Conservation (phyloP, 2,329 filamentous ascomycete species). For the Xylariales sp. region DNA sequence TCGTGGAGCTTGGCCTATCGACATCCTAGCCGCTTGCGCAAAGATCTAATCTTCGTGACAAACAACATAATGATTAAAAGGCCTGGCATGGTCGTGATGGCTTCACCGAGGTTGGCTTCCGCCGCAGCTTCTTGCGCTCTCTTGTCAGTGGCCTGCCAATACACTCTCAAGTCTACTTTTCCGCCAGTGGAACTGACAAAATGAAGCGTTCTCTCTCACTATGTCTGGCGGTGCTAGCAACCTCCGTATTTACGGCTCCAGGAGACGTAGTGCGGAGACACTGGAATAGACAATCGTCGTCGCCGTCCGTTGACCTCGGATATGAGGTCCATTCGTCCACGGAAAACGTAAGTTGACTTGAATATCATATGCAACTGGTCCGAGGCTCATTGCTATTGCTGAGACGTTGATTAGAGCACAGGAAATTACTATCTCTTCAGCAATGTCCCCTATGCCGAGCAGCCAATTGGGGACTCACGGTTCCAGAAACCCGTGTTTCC, state of each 20-base stretch:
- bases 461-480: constrained; percentile 28
- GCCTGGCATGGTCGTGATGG: too few relatives aligned
- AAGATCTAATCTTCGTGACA: neutral
- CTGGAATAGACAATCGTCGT: neutral
- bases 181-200: neutral
- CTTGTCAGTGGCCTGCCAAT: neutral
- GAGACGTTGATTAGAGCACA: constrained; percentile 16
- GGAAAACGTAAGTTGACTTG: constrained; percentile 18
- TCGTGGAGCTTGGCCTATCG: neutral
- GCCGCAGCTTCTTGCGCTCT: neutral
- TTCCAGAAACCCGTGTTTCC: constrained; percentile 28
- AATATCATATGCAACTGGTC: neutral
- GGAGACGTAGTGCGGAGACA: too few relatives aligned
- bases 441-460: constrained; percentile 33
- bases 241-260: constrained; percentile 2
- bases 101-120: too few relatives aligned
- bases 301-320: constrained; percentile 20
- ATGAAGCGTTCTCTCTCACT: constrained; percentile 4
- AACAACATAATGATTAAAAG: too few relatives aligned
- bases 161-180: neutral
- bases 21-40: neutral
- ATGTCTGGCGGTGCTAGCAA: constrained; percentile 3
- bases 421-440: constrained; percentile 30
- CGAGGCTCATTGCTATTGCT: constrained; percentile 1
- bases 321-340: constrained; percentile 22